A percentile compares a stretch with the other conserved stretches of the same genome.
Evolutionary conservation across 108 stramenopile species (phyloP).

Genomic region (Cyclotella choctawhatcheeana): DNA sequence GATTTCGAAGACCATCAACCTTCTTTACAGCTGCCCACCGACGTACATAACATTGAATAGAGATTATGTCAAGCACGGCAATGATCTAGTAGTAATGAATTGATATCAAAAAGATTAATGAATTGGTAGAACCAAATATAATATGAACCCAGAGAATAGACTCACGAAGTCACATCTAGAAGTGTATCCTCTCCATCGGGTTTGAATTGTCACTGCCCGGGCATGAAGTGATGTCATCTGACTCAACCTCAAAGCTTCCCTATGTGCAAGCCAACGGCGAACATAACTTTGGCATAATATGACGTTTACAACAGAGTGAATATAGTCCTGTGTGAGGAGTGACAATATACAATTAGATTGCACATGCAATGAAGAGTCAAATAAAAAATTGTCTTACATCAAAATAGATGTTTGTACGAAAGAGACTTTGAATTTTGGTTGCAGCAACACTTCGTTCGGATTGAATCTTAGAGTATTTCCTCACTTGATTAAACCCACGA

Average conservation of each 20-base stretch:
- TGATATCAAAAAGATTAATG: not conserved
- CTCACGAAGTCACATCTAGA: conserved; percentile 15
- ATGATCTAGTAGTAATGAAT: conserved; percentile 7
- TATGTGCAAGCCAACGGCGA: conserved; percentile 11
- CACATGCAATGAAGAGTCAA: not conserved
- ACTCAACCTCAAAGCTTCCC: not conserved
- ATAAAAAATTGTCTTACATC: not conserved
- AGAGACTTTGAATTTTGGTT: conserved; percentile 11
- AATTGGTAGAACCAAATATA: not conserved
- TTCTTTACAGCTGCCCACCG: conserved; percentile 10
- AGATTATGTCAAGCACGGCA: conserved; percentile 5
- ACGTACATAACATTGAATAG: conserved; percentile 12
- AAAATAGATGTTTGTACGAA: conserved; percentile 6
- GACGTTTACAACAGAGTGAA: not conserved
- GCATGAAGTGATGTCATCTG: not conserved
- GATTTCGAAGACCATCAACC: not conserved
- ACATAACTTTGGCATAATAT: conserved; percentile 18
- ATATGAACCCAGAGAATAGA: too few relatives aligned
- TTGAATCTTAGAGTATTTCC: not conserved
- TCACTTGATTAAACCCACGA: not conserved
- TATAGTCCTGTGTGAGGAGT: conserved; percentile 15
- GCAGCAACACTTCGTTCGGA: not conserved
- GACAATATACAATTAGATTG: not conserved
- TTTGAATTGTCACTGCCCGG: conserved; percentile 15
- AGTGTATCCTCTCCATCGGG: conserved; percentile 16